Base-by-base conservation (phyloP, 495 filamentous ascomycete species). In the Daldinia vernicosa region DNA sequence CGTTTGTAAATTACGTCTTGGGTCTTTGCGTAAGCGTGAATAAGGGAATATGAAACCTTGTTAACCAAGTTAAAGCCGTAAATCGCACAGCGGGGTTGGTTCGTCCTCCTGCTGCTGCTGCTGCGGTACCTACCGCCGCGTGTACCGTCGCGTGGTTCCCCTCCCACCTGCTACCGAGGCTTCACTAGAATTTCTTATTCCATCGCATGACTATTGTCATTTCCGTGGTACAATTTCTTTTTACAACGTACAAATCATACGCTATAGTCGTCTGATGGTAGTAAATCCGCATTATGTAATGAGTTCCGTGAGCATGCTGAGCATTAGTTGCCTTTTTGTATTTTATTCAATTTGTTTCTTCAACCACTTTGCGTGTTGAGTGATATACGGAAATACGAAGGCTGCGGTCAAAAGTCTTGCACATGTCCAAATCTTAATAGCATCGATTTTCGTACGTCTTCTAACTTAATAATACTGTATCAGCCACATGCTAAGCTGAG, bases 81-180 rank as follows among this genome's bases (percentile, higher is more conserved):
- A 53, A 28, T 53, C 50, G 50, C 50, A 53, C 50, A 6, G 50
- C 50, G 50, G 50, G 50, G 50, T 53, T 24, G 50, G 50, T 53
- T 24, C 14, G 50, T 17, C 40, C 32, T 35, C 11, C 32, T 35
- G 19, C 11, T 47, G 43, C 17, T 35, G 32, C 32, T 35, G 19
- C 11, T 47, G 43, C 17, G 50, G 50, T 53, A 51, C 45, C 45
- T 51, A 26, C 19, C n/a, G n/a, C n/a, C n/a, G n/a, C n/a, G n/a
- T n/a, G 4, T 27, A 27, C 32, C 19, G 30, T 58, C 30, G 55
- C 53, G 53, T 56, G 53, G 53, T 56, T 11, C 33, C 39, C 39
- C 35, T 60, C 12, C 56, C 56, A 45, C 56, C 22, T 45, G 56
- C 6, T 43, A 26, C 56, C 56, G 56, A 60, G 56, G 56, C 37